Conservation (phyloP, 1,284 basidiomycete genomes). For the Leccinum laetum region DNA sequence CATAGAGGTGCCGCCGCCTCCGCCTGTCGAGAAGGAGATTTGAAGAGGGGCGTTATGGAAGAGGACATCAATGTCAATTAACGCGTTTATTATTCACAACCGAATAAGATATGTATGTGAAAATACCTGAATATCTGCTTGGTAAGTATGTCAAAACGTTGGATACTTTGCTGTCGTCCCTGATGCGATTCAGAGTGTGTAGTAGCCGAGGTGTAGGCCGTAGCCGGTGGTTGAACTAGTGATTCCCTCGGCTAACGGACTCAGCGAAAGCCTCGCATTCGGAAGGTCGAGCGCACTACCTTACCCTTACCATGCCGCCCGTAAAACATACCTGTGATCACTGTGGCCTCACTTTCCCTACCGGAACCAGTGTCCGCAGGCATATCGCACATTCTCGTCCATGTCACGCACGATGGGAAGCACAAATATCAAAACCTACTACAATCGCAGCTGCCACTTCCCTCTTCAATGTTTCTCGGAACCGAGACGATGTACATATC, state of each 20-base stretch:
- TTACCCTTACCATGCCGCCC: background rate
- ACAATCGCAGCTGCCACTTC: background rate
- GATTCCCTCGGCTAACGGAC: too few relatives aligned
- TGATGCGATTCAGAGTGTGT: too few relatives aligned
- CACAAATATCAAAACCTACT: background rate
- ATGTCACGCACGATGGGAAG: background rate
- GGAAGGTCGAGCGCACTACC: too few relatives aligned
- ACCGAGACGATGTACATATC: background rate
- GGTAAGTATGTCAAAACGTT: too few relatives aligned
- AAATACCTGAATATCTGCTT: too few relatives aligned
- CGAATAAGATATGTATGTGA: too few relatives aligned
- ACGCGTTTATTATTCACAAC: too few relatives aligned
- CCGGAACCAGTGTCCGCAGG: background rate
- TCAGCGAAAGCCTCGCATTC: too few relatives aligned
- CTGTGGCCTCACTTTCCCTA: background rate
- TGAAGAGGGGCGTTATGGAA: constrained; percentile 10
- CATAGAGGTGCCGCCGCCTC: constrained; percentile 69
- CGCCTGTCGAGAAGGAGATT: constrained; percentile 71
- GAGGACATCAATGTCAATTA: constrained; percentile 33
- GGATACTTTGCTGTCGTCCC: too few relatives aligned
- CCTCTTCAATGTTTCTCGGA: background rate
- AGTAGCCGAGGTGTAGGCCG: too few relatives aligned
- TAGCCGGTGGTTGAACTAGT: too few relatives aligned
- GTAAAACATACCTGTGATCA: background rate
- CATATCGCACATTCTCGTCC: background rate